A percentile compares a stretch with the other conserved stretches of the same genome.
These are phyloP conservation scores for Globisporangium recalcitrans DNA, from an alignment of 352 stramenopile genomes.

Conservation along the genomic window DNA sequence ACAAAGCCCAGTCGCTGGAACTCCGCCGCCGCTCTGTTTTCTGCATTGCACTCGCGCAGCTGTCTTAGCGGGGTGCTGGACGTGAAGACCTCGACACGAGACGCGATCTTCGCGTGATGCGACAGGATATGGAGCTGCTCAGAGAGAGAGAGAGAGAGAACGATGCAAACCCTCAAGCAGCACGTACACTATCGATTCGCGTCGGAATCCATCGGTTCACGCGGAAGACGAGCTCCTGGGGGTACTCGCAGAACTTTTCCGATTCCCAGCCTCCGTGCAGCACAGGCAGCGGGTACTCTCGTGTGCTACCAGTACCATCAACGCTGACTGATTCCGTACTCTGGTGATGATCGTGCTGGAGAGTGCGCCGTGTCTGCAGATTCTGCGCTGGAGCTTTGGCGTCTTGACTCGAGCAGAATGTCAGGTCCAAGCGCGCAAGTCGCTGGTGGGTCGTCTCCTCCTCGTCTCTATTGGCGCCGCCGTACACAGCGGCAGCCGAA, in stretches of 20 bases:
- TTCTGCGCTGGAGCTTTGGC: no score
- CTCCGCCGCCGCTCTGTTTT: constrained; percentile 5
- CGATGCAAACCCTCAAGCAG: not conserved
- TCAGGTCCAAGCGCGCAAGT: no score
- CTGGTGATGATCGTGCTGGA: no score
- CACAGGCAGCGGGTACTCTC: not conserved
- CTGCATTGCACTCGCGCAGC: not conserved
- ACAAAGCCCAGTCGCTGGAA: constrained; percentile 48
- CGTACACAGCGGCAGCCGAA: no score
- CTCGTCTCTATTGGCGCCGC: no score
- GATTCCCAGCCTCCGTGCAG: constrained; percentile 30
- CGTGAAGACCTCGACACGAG: constrained; percentile 45
- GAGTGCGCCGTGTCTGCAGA: no score
- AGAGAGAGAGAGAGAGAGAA: not conserved
- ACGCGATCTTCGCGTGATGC: constrained; percentile 39
- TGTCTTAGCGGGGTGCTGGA: not conserved
- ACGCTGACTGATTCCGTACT: no score
- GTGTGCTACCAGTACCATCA: no score
- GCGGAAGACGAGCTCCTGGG: constrained; percentile 48
- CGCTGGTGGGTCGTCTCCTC: no score
- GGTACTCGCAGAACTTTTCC: constrained; percentile 60
- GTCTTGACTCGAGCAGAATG: no score
- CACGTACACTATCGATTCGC: constrained; percentile 15
- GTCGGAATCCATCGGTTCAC: constrained; percentile 27
- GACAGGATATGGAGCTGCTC: constrained; percentile 27